Conservation (phyloP, 73 alveolate genomes). For the Tetrahymena borealis region DNA sequence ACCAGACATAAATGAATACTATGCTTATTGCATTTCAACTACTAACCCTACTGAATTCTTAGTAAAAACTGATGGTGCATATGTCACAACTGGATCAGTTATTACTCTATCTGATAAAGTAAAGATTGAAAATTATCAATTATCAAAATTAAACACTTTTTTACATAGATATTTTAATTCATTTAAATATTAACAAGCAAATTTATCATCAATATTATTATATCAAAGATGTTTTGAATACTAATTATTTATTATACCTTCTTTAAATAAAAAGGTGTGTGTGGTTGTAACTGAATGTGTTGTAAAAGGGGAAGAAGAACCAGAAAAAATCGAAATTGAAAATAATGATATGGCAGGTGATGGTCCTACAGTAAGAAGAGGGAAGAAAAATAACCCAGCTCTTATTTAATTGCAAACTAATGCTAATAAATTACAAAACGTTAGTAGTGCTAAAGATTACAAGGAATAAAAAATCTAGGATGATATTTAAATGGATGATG, state of each 20-base stretch:
- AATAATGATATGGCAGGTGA: neutral
- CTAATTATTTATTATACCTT: neutral
- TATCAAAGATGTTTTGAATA: too few relatives aligned
- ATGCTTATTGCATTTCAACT: neutral
- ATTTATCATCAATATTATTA: too few relatives aligned
- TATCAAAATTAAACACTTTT: too few relatives aligned
- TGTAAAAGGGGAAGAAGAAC: neutral
- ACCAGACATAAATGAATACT: neutral
- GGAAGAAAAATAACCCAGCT: neutral
- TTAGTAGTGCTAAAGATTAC: neutral
- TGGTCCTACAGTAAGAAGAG: neutral
- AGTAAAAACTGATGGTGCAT: neutral
- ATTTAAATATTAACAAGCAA: too few relatives aligned
- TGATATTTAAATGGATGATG: neutral
- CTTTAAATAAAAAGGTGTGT: neutral
- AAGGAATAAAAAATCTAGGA: neutral
- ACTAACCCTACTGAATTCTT: neutral
- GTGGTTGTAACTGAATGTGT: neutral
- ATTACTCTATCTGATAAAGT: neutral
- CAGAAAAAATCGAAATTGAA: neutral
- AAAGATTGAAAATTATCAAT: too few relatives aligned
- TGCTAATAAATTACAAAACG: neutral
- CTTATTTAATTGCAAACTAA: neutral
- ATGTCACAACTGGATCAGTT: neutral
- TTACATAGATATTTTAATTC: too few relatives aligned